These are phyloP conservation scores for Nakazawaea sp. DNA, from an alignment of 805 yeast species.

Conservation along the genomic window DNA sequence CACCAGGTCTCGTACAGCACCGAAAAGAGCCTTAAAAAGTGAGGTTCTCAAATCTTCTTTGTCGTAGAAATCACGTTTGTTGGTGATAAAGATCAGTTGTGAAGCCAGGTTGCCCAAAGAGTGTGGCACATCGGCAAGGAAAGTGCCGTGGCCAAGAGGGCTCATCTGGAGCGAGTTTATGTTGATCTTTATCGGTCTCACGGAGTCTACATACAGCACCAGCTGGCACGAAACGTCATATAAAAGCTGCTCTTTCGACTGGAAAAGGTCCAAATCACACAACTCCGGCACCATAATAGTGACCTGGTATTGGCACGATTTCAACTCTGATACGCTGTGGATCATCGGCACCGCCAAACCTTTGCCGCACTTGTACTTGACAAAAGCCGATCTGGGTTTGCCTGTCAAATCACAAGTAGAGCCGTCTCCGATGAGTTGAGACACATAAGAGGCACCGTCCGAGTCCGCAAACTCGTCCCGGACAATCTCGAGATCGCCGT, in stretches of 20 bases:
- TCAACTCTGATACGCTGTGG: constrained; percentile 19
- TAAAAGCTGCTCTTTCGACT: constrained; percentile 10
- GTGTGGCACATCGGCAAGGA: background rate
- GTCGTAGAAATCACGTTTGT: background rate
- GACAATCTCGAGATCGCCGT: constrained; percentile 19
- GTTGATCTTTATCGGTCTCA: background rate
- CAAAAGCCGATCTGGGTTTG: constrained; percentile 18
- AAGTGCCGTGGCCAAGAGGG: background rate
- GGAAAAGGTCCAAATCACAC: constrained; percentile 17
- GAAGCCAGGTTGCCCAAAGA: background rate
- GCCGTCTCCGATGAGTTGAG: constrained; percentile 23
- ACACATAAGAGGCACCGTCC: constrained; percentile 19
- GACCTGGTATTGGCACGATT: constrained; percentile 25
- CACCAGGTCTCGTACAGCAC: background rate
- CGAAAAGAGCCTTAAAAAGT: background rate
- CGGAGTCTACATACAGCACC: background rate
- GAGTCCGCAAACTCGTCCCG: constrained; percentile 1
- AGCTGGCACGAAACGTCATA: constrained; percentile 17
- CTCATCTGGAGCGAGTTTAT: background rate
- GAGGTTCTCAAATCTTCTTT: background rate
- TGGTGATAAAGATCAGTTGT: background rate
- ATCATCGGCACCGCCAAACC: constrained; percentile 14
- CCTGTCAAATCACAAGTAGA: constrained; percentile 27
- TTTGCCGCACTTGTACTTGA: constrained; percentile 22
- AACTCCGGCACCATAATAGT: constrained; percentile 17